Conservation (phyloP, 2,329 filamentous ascomycete genomes). For the Blastomyces emzantsi region DNA sequence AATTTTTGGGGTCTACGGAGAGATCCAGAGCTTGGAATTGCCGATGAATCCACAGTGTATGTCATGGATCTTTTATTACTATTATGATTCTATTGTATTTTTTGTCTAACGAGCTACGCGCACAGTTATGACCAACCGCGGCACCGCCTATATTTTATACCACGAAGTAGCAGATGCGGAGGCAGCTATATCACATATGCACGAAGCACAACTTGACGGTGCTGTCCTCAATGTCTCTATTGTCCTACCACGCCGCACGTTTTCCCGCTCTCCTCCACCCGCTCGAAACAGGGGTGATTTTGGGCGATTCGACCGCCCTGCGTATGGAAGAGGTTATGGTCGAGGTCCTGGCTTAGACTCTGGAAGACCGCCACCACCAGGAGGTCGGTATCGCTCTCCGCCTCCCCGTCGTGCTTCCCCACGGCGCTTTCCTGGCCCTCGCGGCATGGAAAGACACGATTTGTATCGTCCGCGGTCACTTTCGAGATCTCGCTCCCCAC, state of each 20-base stretch:
- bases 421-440: slow-evolving; percentile 32
- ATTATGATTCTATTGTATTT: slow-evolving; percentile 4
- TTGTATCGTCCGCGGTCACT: slow-evolving; percentile 53
- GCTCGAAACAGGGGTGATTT: slow-evolving; percentile 55
- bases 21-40: slow-evolving; percentile 77
- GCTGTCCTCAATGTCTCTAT: slow-evolving; percentile 77
- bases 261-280: slow-evolving; percentile 68
- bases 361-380: slow-evolving; percentile 14
- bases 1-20: slow-evolving; percentile 83
- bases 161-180: slow-evolving; percentile 69
- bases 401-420: slow-evolving; percentile 24
- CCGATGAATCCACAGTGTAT: slow-evolving; percentile 80
- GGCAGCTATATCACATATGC: slow-evolving; percentile 88
- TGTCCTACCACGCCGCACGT: slow-evolving; percentile 71
- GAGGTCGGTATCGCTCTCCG: slow-evolving; percentile 25
- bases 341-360: slow-evolving; percentile 22
- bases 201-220: slow-evolving; percentile 90
- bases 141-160: slow-evolving; percentile 88
- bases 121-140: slow-evolving; percentile 76
- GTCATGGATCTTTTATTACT: slow-evolving; percentile 23
- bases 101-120: background rate
- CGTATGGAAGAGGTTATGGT: slow-evolving; percentile 29
- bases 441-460: slow-evolving; percentile 41
- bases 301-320: slow-evolving; percentile 38
- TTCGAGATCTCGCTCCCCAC: slow-evolving; percentile 40